phyloP scores from a whole-genome alignment of 2,329 filamentous ascomycete genomes.

The Phoma sp. region DNA sequence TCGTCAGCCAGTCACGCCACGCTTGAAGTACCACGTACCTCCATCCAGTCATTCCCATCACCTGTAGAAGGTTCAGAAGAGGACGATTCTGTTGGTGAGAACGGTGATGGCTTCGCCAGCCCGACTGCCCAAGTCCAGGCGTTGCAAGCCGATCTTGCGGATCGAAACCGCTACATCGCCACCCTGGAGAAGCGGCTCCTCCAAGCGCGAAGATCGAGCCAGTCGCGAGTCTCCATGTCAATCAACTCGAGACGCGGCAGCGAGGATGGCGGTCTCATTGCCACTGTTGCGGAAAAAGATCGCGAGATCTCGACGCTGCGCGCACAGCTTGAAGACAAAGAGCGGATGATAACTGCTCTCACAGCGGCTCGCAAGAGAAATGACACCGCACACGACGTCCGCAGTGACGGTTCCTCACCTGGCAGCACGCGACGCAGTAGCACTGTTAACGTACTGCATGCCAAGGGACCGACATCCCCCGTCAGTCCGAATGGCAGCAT shows the following conservation, averaged over 20 bases:
- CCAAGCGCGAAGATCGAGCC: constrained; percentile 87
- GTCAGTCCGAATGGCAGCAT: constrained; percentile 27
- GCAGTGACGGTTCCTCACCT: constrained; percentile 38
- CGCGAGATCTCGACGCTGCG: constrained; percentile 90
- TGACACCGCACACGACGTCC: constrained; percentile 72
- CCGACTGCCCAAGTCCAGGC: constrained; percentile 84
- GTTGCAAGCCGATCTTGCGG: constrained; percentile 91
- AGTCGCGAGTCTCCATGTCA: constrained; percentile 81
- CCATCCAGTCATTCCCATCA: constrained; percentile 25
- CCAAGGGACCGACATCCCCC: constrained; percentile 34
- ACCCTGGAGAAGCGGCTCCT: constrained; percentile 91
- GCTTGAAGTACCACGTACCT: constrained; percentile 49
- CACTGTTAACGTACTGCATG: constrained; percentile 33
- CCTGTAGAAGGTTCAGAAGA: constrained; percentile 47
- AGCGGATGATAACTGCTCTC: constrained; percentile 87
- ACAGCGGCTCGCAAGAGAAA: constrained; percentile 84
- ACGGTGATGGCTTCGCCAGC: constrained; percentile 83
- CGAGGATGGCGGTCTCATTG: constrained; percentile 77
- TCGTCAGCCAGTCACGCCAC: constrained; percentile 49
- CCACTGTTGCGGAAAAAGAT: constrained; percentile 84
- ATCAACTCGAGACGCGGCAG: constrained; percentile 70
- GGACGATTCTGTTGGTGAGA: constrained; percentile 71
- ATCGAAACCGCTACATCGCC: constrained; percentile 95
- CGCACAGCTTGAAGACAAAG: constrained; percentile 89
- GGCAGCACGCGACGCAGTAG: constrained; percentile 17